Base-by-base conservation (phyloP, 1,139 yeast genomes). In the Tardiomyces depauwii region DNA sequence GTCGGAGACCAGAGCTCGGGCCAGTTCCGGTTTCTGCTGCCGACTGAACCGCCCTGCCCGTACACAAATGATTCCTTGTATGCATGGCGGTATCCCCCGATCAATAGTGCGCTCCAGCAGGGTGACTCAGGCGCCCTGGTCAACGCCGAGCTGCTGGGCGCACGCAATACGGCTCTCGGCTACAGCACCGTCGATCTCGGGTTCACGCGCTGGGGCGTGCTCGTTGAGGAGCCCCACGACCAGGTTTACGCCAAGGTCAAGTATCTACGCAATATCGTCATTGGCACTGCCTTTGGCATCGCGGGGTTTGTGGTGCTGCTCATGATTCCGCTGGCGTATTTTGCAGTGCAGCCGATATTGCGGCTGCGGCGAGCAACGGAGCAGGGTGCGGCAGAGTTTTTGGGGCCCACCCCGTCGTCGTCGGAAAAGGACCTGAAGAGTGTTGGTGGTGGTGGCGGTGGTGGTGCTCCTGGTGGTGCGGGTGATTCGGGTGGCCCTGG, bases 331-430 rank as follows among this genome's bases (percentile, higher is more conserved):
- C 65, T 87, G 48, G 89, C 96, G 0, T 86, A 87, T 47, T 80
- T 80, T 71, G 89, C 91, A 39, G 91, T 88, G 2, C 66, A 84
- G 49, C 96, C 98, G 0, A 84, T 91, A 46, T 76, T 87, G 41
- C 73, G 80, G 50, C 73, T 89, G 41, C 87, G 84, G 58, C 78
- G 80, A 49, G 96, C 95, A 0, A 85, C 96, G 1, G 96, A 86
- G 59, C 77, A 71, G 39, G 21, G 40, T 1, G 18, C 36, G 23
- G 36, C 36, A 10, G 38, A 14, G 7, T 27, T 13, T 28, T n/a
- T 18, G 28, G 25, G 12, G 13, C 18, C 39, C 7, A 12, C 28
- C 18, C 39, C 18, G 13, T 7, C 27, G 11, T n/a, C 41, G 2
- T 18, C 28, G 11, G 12, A 10, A 43, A 45, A 23, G 11, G 33